Evolutionary conservation across 2,329 filamentous ascomycete genomes (phyloP), one percentile per base, ranked within the genome.

Genomic region (Zymoseptoria pseudotritici): DNA sequence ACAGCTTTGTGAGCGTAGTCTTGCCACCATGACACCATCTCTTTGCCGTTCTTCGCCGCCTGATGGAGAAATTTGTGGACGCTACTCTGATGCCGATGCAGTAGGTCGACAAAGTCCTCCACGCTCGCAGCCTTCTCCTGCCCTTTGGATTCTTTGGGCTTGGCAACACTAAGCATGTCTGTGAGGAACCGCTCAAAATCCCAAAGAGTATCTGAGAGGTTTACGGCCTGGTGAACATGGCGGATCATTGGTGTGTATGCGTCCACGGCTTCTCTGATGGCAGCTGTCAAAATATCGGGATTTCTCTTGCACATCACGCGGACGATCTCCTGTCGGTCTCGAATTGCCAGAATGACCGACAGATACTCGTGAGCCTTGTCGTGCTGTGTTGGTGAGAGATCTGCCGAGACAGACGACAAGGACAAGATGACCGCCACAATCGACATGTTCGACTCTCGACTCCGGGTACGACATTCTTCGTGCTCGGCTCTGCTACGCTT

Each of bases 191-290:
- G 78, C 70, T 92, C 85, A 1, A 83, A 77, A 42, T 89, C 85
- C 46, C 81, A 80, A 6, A 93, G 73, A 20, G 89, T 88, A 49
- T 85, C 85, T 36, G 83, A 84, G 5, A 93, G 79, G 67, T 92
- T 87, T 22, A 91, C 82, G 2, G 83, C 82, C 57, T 88, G 82
- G 70, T 93, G 90, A 6, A 92, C 78, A 2, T 80, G 77, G 21
- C 89, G 81, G 58, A 94, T 90, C 61, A 91, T 84, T 0, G 88
- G 88, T 56, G 91, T 89, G 65, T 89, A 90, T 1, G 86, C 86
- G 0, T 80, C 77, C 5, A 91, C 82, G 0, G 80, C 73, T 59
- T 90, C 86, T 29, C 83, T 81, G 54, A 92, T 76, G 0, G 84
- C 80, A 8, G 84, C 80, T 0, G 89, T 92, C n/a, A 91, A 79